Evolutionary conservation across 345 rosid species (phyloP), one percentile per base, ranked within the genome.

Genomic region (Aquilaria sinensis): DNA sequence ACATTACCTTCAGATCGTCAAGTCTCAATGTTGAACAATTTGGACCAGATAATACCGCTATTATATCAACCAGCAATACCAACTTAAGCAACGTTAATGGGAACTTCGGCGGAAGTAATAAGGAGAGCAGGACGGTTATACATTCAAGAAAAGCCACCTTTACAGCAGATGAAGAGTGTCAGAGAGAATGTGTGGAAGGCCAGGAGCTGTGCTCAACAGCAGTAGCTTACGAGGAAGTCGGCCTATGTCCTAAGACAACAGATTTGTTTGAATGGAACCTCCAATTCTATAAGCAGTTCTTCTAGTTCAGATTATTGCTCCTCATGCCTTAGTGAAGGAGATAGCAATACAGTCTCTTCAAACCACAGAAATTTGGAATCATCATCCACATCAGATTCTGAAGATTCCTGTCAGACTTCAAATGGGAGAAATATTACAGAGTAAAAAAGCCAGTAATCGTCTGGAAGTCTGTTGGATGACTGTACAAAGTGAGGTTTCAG

Each of bases 281-380:
- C 77, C 60, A 82, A 86, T 75, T 75, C 76, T 49, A 53, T 66
- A 56, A 77, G 82, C 62, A 78, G 85, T 70, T 72, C 80, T 69
- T 84, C 96, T 48, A 90, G 67, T 75, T 90, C 95, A 51, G 96
- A 86, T 66, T 86, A 86, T 75, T 85, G 96, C 81, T 90, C 95
- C 41, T 88, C 95, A 15, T 94, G 95, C 74, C 83, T 77, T 55
- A 85, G 98, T 31, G 98, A 92, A 65, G 93, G 85, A 63, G 98
- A 92, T 47, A 83, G 89, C 78, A 86, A 77, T 62, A 72, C 86
- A 31, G 79, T 81, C 65, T 86, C 92, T 56, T 85, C 89, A 63
- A 82, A 80, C 67, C 81, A 78, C 49, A 86, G 83, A 64, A 84
- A 80, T 67, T 67, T 74, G 31, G 97, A 80, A 66, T 86, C 96